These are phyloP conservation scores for Scenedesmus sp. DNA, from an alignment of 163 green algal species.

Conservation along the genomic window DNA sequence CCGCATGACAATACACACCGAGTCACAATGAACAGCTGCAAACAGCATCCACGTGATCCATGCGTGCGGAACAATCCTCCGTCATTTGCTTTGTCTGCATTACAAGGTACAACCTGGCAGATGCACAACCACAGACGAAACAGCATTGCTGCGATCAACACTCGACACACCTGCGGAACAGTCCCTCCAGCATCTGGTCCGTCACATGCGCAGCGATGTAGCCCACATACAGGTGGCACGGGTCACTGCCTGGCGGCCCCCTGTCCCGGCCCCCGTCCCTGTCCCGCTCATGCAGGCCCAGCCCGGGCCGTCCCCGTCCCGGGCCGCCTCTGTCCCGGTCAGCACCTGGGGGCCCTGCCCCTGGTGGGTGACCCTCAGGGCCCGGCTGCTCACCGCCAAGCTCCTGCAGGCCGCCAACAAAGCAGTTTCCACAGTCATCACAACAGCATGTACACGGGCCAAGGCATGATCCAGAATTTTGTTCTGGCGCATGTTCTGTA, in stretches of 20 bases:
- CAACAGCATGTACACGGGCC: too few species aligned
- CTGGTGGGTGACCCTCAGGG: not conserved
- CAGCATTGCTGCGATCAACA: not conserved
- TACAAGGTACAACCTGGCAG: too few species aligned
- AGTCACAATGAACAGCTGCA: too few species aligned
- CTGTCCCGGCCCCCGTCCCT: conserved; percentile 11
- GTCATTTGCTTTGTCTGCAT: too few species aligned
- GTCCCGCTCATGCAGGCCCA: conserved; percentile 55
- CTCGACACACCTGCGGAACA: conserved; percentile 53
- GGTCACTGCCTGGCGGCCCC: conserved; percentile 55
- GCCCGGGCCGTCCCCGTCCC: not conserved
- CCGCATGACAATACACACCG: too few species aligned
- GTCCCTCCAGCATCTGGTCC: conserved; percentile 56
- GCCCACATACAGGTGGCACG: conserved; percentile 90
- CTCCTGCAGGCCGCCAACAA: conserved; percentile 30
- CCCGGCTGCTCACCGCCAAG: conserved; percentile 52
- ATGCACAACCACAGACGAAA: too few species aligned
- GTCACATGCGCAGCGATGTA: conserved; percentile 75
- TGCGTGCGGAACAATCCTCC: too few species aligned
- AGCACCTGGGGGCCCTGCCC: not conserved
- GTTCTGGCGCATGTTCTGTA: too few species aligned
- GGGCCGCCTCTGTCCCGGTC: conserved; percentile 1
- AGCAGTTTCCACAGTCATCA: too few species aligned
- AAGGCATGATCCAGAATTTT: too few species aligned
- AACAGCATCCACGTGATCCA: too few species aligned